Conservation (phyloP, 495 filamentous ascomycete species). For the Aspergillus leporis region DNA sequence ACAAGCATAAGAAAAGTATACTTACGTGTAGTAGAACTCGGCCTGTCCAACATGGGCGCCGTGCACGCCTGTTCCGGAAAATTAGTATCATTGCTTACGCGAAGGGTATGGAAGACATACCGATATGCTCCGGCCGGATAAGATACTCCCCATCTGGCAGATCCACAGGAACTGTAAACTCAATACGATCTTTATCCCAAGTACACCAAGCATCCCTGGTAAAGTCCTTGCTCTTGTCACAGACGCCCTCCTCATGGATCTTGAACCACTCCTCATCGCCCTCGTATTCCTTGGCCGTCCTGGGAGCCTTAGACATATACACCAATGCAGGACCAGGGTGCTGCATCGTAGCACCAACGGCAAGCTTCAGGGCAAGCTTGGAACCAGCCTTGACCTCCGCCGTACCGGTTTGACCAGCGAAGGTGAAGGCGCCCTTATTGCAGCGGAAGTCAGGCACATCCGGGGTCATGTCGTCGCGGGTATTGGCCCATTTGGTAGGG, state of each 20-base stretch:
- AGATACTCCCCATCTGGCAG: conserved; percentile 59
- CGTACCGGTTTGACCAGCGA: neutral
- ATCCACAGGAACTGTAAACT: conserved; percentile 53
- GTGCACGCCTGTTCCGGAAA: conserved; percentile 6
- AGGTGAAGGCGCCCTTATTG: conserved; percentile 10
- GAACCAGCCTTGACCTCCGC: conserved; percentile 9
- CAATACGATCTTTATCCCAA: conserved; percentile 7
- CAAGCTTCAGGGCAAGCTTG: conserved; percentile 12
- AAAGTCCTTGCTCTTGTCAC: conserved; percentile 27
- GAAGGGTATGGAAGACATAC: conserved; percentile 4
- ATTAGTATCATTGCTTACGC: neutral
- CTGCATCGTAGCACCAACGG: conserved; percentile 28
- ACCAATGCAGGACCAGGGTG: conserved; percentile 50
- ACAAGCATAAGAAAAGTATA: neutral
- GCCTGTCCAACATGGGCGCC: conserved; percentile 7
- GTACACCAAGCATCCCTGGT: conserved; percentile 26
- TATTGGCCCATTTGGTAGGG: conserved; percentile 6
- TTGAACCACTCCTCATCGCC: conserved; percentile 53
- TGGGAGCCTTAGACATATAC: conserved; percentile 49
- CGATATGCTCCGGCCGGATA: conserved; percentile 58
- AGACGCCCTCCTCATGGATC: conserved; percentile 33
- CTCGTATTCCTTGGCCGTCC: conserved; percentile 32
- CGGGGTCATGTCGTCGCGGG: conserved; percentile 7
- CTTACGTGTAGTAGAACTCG: conserved; percentile 8
- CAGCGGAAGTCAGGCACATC: conserved; percentile 7